These are phyloP conservation scores for Sanghuangporus sanghuang DNA, from an alignment of 1,284 basidiomycete species.

Conservation along the genomic window DNA sequence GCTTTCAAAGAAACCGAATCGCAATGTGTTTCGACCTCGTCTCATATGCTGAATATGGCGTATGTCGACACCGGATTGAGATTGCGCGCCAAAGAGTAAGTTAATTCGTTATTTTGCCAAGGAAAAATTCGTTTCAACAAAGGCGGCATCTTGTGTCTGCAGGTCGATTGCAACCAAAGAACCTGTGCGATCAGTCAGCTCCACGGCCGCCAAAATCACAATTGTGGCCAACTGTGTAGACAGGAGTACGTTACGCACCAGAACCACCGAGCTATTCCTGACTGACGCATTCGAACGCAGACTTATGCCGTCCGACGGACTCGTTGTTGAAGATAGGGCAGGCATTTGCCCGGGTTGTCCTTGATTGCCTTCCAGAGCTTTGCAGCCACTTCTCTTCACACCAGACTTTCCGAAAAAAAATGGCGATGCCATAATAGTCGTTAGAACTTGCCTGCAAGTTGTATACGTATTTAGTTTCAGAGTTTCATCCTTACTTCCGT, in stretches of 20 bases:
- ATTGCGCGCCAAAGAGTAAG: constrained; percentile 34
- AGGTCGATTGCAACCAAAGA: constrained; percentile 43
- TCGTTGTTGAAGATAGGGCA: constrained; percentile 10
- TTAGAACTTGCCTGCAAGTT: not conserved
- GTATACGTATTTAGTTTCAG: not conserved
- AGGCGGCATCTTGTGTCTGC: not conserved
- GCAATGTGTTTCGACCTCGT: constrained; percentile 40
- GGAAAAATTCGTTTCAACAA: not conserved
- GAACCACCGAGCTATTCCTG: not conserved
- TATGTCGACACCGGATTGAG: constrained; percentile 32
- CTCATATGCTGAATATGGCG: constrained; percentile 28
- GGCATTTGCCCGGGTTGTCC: constrained; percentile 1
- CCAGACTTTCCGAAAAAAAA: not conserved
- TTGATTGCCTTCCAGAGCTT: not conserved
- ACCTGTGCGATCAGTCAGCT: constrained; percentile 34
- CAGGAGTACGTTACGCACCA: constrained; percentile 29
- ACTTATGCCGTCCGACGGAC: constrained; percentile 5
- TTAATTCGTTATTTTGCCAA: not conserved
- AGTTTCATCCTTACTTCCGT: not conserved
- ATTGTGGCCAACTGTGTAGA: constrained; percentile 33
- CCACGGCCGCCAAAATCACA: constrained; percentile 32
- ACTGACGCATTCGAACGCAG: constrained; percentile 1
- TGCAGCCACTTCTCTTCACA: not conserved
- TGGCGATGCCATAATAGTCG: not conserved
- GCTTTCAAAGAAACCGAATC: not conserved